Percentiles rank a stretch among this genome's conserved stretches.
Conservation (phyloP, 768 basidiomycete species). For the Neoboletus magnificus region DNA sequence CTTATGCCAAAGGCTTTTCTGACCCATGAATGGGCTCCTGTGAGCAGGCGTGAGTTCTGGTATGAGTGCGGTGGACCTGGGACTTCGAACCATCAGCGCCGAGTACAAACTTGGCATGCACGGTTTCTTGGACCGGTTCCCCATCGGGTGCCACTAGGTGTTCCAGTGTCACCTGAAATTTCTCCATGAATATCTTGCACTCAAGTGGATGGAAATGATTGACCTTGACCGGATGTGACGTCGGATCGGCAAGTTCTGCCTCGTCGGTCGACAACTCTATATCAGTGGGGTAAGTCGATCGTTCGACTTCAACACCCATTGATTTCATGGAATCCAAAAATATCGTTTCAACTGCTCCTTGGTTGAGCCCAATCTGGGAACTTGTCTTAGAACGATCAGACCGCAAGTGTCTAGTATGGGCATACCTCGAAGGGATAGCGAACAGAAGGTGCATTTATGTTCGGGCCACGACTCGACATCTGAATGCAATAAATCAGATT, state of each 20-base stretch:
- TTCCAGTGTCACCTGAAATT: conserved; percentile 20
- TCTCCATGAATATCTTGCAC: neutral
- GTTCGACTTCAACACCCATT: conserved; percentile 30
- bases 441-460: conserved; percentile 57
- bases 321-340: conserved; percentile 35
- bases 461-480: conserved; percentile 59
- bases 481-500: conserved; percentile 22
- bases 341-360: conserved; percentile 34
- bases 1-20: conserved; percentile 59
- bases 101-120: conserved; percentile 70
- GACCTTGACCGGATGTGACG: conserved; percentile 24
- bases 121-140: conserved; percentile 47
- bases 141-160: conserved; percentile 27
- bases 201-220: neutral
- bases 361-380: conserved; percentile 30
- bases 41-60: neutral
- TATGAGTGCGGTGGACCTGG: neutral
- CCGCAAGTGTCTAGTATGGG: neutral
- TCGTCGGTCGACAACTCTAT: conserved; percentile 30
- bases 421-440: conserved; percentile 69
- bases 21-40: conserved; percentile 83
- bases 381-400: neutral
- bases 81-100: conserved; percentile 62
- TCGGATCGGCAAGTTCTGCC: conserved; percentile 19
- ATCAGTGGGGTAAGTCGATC: conserved; percentile 28